Conservation (phyloP, 129 eudicot species). For the Ambrosia artemisiifolia region DNA sequence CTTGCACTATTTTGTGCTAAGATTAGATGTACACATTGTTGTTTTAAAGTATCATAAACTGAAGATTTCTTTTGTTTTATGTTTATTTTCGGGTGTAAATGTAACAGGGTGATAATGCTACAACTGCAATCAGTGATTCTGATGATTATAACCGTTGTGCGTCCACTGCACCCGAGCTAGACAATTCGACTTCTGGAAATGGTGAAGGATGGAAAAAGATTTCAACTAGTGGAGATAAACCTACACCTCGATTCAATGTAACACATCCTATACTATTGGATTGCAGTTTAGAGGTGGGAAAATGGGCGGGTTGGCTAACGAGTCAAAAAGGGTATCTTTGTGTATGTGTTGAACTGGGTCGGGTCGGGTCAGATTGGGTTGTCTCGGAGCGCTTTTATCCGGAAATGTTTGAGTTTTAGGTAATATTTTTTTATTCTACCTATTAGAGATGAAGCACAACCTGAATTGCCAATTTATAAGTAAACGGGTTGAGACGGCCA, state of each 20-base stretch:
- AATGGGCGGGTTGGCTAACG: not conserved
- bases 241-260: conserved; percentile 92
- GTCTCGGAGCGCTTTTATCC: not conserved
- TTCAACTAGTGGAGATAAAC: conserved; percentile 76
- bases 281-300: conserved; percentile 1
- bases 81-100: conserved; percentile 10
- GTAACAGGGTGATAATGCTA: conserved; percentile 56
- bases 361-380: not conserved
- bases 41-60: conserved; percentile 14
- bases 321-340: not conserved
- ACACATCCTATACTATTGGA: conserved; percentile 8
- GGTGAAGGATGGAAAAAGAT: conserved; percentile 80
- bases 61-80: not conserved
- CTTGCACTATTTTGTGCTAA: not conserved
- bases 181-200: conserved; percentile 53
- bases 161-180: conserved; percentile 52
- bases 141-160: conserved; percentile 56
- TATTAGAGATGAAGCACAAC: not conserved
- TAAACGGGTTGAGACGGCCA: not conserved
- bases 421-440: not conserved
- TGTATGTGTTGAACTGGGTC: not conserved
- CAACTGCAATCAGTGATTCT: conserved; percentile 38
- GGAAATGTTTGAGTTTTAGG: not conserved
- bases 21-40: conserved; percentile 3
- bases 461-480: not conserved